Evolutionary conservation across 148 eudicot species (phyloP).

Genomic region (Euryodendron excelsum): DNA sequence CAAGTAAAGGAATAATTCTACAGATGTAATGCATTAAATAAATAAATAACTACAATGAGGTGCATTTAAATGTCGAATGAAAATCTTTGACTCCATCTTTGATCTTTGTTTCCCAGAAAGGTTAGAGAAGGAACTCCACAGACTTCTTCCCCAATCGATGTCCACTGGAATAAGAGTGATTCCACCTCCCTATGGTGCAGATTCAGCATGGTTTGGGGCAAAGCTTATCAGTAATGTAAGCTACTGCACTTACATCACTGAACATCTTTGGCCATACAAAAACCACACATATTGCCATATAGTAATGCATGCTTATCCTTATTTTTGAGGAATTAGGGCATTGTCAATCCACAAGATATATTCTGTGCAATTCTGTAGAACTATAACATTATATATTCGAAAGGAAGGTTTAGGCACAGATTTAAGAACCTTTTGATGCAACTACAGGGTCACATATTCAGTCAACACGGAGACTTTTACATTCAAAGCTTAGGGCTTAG

Average conservation of each 20-base stretch:
- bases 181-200: constrained; percentile 73
- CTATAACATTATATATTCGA: neutral
- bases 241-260: constrained; percentile 4
- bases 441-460: neutral
- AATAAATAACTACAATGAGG: neutral
- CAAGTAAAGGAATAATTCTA: neutral
- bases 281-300: neutral
- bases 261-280: neutral
- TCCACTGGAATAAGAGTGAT: constrained; percentile 63
- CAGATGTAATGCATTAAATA: neutral
- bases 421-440: neutral
- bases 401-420: neutral
- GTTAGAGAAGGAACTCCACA: constrained; percentile 75
- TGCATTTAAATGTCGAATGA: constrained; percentile 9
- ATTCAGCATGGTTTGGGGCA: constrained; percentile 95
- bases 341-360: neutral
- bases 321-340: neutral
- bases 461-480: neutral
- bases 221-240: constrained; percentile 83
- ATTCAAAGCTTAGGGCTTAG: neutral
- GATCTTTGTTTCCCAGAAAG: constrained; percentile 50
- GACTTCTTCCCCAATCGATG: constrained; percentile 44
- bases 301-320: neutral
- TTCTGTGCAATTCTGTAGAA: neutral
- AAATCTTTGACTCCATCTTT: neutral